phyloP scores from a whole-genome alignment of 2,329 filamentous ascomycete genomes.

The Nannizziopsis barbatae region DNA sequence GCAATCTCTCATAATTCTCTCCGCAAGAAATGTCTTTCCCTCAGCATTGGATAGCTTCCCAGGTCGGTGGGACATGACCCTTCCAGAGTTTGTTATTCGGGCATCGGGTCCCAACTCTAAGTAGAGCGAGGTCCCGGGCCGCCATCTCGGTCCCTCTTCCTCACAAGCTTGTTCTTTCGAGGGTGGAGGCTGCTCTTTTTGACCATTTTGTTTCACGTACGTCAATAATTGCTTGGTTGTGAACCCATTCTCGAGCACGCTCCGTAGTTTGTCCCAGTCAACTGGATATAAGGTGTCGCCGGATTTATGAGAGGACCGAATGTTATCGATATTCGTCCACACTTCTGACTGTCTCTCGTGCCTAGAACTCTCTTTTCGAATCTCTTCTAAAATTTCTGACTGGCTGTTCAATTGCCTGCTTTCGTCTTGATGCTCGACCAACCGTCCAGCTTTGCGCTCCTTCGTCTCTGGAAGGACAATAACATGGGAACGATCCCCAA shows the following conservation, averaged over 20 bases:
- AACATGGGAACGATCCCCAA: slow-evolving; percentile 11
- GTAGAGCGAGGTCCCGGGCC: slow-evolving; percentile 25
- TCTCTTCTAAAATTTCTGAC: slow-evolving; percentile 12
- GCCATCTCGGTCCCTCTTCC: slow-evolving; percentile 19
- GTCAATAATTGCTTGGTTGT: slow-evolving; percentile 24
- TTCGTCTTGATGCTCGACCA: slow-evolving; percentile 8
- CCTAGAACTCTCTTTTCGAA: slow-evolving; percentile 11
- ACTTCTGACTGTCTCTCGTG: slow-evolving; percentile 13
- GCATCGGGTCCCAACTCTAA: slow-evolving; percentile 18
- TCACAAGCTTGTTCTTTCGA: not conserved
- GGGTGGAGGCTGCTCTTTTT: not conserved
- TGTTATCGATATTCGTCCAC: slow-evolving; percentile 21
- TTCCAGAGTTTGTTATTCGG: slow-evolving; percentile 16
- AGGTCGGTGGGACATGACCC: slow-evolving; percentile 9
- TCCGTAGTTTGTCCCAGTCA: slow-evolving; percentile 26
- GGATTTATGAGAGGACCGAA: slow-evolving; percentile 19
- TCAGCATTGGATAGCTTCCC: slow-evolving; percentile 6
- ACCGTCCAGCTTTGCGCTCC: not conserved
- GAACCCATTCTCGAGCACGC: slow-evolving; percentile 26
- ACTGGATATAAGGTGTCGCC: slow-evolving; percentile 20
- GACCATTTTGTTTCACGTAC: slow-evolving; percentile 20
- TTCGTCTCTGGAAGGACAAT: slow-evolving; percentile 8
- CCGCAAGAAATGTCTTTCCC: slow-evolving; percentile 26
- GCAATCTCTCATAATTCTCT: slow-evolving; percentile 30
- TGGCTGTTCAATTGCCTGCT: slow-evolving; percentile 10